Percentiles rank a stretch among this genome's conserved stretches.
phyloP scores from a whole-genome alignment of 1,139 yeast species.

The Candida mesenterica region DNA sequence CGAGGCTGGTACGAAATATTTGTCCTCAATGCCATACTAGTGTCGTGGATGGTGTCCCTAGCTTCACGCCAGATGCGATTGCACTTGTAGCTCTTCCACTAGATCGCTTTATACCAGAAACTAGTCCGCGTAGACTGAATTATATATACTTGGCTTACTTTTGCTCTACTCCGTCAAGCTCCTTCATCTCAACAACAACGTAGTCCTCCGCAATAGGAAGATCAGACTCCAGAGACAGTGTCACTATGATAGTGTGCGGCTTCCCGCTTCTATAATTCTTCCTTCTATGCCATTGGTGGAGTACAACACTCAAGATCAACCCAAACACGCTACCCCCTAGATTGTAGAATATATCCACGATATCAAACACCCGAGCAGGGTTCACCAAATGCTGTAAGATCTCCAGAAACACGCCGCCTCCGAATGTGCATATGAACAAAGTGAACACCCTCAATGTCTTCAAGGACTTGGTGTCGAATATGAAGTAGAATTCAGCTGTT shows the following conservation, averaged over 20 bases:
- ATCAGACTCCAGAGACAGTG: too few species aligned
- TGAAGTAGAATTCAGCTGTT: conserved; percentile 54
- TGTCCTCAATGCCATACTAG: not conserved
- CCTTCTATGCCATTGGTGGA: not conserved
- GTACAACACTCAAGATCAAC: conserved; percentile 10
- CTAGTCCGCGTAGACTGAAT: too few species aligned
- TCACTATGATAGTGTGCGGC: not conserved
- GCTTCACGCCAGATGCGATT: not conserved
- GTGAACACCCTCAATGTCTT: conserved; percentile 43
- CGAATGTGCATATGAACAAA: conserved; percentile 40
- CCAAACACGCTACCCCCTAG: conserved; percentile 35
- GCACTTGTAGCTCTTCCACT: too few species aligned
- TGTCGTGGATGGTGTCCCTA: not conserved
- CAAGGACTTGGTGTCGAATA: conserved; percentile 43
- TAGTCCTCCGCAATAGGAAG: conserved; percentile 11
- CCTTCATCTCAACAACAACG: conserved; percentile 13
- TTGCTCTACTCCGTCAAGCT: too few species aligned
- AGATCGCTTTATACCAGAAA: too few species aligned
- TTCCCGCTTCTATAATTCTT: not conserved
- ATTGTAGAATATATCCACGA: conserved; percentile 46
- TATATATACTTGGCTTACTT: too few species aligned
- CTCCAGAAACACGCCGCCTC: conserved; percentile 54
- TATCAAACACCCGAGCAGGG: conserved; percentile 49
- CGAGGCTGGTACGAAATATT: too few species aligned
- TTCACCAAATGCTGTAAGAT: conserved; percentile 37